Conservation (phyloP, 805 yeast species). For the Hanseniaspora osmophila region DNA sequence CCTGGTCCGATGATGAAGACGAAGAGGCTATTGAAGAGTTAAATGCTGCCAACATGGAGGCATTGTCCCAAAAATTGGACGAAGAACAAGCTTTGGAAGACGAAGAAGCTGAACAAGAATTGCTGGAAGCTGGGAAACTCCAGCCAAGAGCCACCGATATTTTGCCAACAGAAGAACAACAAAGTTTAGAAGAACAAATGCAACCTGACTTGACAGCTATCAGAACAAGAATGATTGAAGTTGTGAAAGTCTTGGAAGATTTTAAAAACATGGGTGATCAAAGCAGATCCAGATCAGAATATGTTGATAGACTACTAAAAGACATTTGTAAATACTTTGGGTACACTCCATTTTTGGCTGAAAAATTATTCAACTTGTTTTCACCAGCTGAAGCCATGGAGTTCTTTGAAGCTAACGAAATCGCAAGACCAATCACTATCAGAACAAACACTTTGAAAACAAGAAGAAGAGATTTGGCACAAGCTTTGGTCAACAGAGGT, state of each 20-base stretch:
- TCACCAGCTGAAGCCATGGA: constrained; percentile 95
- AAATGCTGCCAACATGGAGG: constrained; percentile 76
- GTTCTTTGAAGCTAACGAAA: constrained; percentile 96
- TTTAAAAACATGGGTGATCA: constrained; percentile 71
- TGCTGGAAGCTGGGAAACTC: constrained; percentile 39
- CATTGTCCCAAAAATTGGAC: constrained; percentile 53
- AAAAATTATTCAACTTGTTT: constrained; percentile 80
- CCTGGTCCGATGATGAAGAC: constrained; percentile 69
- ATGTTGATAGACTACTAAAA: constrained; percentile 57
- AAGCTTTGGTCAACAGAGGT: constrained; percentile 87
- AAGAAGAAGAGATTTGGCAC: constrained; percentile 91
- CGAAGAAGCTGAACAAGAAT: constrained; percentile 45
- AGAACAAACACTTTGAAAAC: constrained; percentile 95
- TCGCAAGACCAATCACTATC: constrained; percentile 89
- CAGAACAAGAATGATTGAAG: constrained; percentile 89
- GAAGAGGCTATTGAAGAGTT: constrained; percentile 52
- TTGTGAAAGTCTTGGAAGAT: constrained; percentile 86
- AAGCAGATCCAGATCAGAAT: constrained; percentile 76
- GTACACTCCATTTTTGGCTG: constrained; percentile 81
- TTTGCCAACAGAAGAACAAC: constrained; percentile 58
- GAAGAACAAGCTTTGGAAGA: constrained; percentile 45
- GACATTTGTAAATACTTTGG: constrained; percentile 93
- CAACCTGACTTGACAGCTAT: constrained; percentile 69
- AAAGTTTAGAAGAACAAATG: constrained; percentile 35
- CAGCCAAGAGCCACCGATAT: constrained; percentile 62